Base-by-base conservation (phyloP, 139 green algal species). In the Gonium pectorale region DNA sequence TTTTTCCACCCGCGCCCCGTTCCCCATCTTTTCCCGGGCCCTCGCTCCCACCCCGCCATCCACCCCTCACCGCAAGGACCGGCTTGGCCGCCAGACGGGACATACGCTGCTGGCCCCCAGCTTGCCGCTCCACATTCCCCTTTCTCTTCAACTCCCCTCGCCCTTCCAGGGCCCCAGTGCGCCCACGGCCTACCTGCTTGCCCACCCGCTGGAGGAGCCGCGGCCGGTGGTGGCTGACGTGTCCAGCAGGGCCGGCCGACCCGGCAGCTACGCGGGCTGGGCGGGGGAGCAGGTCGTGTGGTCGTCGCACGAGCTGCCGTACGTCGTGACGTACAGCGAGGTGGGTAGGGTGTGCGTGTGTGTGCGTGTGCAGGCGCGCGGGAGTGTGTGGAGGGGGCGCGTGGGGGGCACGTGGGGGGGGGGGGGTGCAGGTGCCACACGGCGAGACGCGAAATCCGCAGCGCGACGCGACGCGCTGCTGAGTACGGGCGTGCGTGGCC, bases 241-340 rank as follows among this genome's bases (percentile, higher is more conserved):
- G 69, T 85, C 83, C 6, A 29, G 75, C 24, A 62, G 87, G 7
- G 54, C 80, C n/a, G 66, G 86, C 19, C 63, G 66, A 11, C 63
- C 22, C 8, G 86, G 81, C 26, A 51, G 56, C 2, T 87, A 86
- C 44, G 86, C 85, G 15, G 83, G 80, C 49, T 92, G 85, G 66
- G 80, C 85, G 9, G 86, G 86, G 29, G 93, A 96, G 85, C 41
- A 59, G 0, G 78, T 96, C 11, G 84, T 96, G n/a, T 96, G 94
- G 92, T 86, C 89, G 24, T 82, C 78, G 33, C 33, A 40, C 13
- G 85, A 92, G 67, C 62, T 92, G 31, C 92, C 94, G 3, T 92
- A 83, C n/a, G 82, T 94, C 35, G 87, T 87, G 33, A 96, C 94
- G 1, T 91, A 91, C 85, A 94, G 87, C 71, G 80, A 90, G 80